Conservation (phyloP, 306 rosid species). For the Delonix regia region DNA sequence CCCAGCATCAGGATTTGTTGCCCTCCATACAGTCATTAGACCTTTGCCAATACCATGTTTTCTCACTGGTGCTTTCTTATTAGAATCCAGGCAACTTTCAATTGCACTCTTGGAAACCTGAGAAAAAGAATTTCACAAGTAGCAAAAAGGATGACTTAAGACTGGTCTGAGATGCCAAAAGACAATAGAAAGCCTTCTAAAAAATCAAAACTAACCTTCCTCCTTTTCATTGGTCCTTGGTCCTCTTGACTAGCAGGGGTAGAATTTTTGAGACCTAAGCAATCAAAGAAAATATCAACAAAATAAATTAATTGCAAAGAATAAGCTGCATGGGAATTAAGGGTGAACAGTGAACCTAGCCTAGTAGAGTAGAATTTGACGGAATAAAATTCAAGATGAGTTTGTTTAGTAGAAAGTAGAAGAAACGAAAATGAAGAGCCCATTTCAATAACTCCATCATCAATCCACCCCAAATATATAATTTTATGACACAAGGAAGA, state of each 20-base stretch:
- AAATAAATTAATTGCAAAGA: constrained; percentile 15
- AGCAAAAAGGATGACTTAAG: constrained; percentile 2
- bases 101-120: constrained; percentile 62
- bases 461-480: not conserved
- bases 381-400: not conserved
- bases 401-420: constrained; percentile 13
- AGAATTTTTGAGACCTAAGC: constrained; percentile 46
- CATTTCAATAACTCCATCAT: constrained; percentile 11
- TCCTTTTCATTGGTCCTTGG: constrained; percentile 55
- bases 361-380: not conserved
- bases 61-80: constrained; percentile 43
- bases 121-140: not conserved
- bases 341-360: too few species aligned
- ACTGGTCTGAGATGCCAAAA: constrained; percentile 9
- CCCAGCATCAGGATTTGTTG: constrained; percentile 70
- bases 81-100: constrained; percentile 33
- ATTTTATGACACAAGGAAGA: not conserved
- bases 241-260: constrained; percentile 53
- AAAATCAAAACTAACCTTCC: constrained; percentile 55
- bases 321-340: constrained; percentile 1
- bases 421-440: constrained; percentile 8
- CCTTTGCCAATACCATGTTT: constrained; percentile 96
- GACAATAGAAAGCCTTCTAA: constrained; percentile 6
- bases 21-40: constrained; percentile 95
- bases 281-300: constrained; percentile 25